Evolutionary conservation across 257 asterid genomes (phyloP).

Genomic region (Penstemon barbatus): DNA sequence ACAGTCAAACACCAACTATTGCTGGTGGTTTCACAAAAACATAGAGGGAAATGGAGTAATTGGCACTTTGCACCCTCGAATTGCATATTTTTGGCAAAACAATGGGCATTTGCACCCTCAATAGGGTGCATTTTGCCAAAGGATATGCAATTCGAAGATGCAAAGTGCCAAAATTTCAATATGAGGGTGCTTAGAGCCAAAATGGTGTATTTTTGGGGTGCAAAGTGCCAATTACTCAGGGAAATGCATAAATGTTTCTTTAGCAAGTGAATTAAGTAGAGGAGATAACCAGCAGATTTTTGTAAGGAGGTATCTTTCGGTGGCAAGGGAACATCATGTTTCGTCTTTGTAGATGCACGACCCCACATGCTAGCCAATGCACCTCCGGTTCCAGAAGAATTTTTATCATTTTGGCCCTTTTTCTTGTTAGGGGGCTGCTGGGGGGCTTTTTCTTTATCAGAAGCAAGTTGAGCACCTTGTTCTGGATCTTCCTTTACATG

Average conservation of each 20-base stretch:
- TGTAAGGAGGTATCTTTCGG: slow-evolving; percentile 38
- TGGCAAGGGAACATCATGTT: slow-evolving; percentile 43
- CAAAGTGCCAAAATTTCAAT: too few species aligned
- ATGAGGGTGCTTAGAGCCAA: too few species aligned
- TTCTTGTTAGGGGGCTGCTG: slow-evolving; percentile 48
- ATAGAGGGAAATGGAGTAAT: slow-evolving; percentile 1
- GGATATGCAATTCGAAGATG: too few species aligned
- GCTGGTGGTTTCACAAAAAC: slow-evolving; percentile 8
- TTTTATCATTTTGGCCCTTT: slow-evolving; percentile 54
- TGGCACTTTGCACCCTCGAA: neutral
- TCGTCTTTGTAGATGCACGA: slow-evolving; percentile 68
- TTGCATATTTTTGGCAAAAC: too few species aligned
- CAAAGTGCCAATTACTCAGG: too few species aligned
- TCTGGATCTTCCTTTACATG: slow-evolving; percentile 37
- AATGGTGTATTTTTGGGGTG: too few species aligned
- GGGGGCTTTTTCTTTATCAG: slow-evolving; percentile 52
- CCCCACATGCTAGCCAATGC: slow-evolving; percentile 94
- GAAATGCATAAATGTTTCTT: neutral
- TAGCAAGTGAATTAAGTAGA: slow-evolving; percentile 17
- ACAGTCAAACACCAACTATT: slow-evolving; percentile 14
- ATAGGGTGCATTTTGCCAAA: too few species aligned
- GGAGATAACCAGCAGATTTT: slow-evolving; percentile 59
- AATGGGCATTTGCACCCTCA: too few species aligned
- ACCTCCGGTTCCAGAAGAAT: slow-evolving; percentile 61
- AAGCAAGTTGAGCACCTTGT: slow-evolving; percentile 41